Conservation (phyloP, 805 yeast species). For the Ogataea paraovalis region DNA sequence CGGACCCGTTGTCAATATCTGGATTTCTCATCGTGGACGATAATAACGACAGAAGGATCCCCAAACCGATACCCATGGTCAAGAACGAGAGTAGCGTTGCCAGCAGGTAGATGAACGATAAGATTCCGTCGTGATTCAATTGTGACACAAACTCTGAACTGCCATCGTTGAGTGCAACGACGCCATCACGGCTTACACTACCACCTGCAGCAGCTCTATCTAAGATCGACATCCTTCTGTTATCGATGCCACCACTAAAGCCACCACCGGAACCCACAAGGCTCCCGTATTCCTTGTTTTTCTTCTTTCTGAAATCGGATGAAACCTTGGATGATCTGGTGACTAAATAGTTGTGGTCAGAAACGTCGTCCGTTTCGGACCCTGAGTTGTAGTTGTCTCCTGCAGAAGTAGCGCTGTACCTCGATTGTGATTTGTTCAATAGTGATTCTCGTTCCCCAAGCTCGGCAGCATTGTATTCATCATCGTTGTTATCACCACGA, state of each 20-base stretch:
- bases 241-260: not conserved
- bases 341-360: constrained; percentile 6
- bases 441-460: constrained; percentile 8
- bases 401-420: not conserved
- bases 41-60: constrained; percentile 33
- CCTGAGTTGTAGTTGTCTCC: not conserved
- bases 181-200: not conserved
- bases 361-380: constrained; percentile 17
- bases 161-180: not conserved
- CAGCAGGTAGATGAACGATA: constrained; percentile 41
- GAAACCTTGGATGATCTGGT: not conserved
- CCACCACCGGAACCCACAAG: not conserved
- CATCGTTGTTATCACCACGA: not conserved
- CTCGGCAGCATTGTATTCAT: not conserved
- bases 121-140: constrained; percentile 38
- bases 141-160: constrained; percentile 13
- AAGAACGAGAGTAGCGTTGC: constrained; percentile 37
- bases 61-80: constrained; percentile 41
- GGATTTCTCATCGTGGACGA: constrained; percentile 6
- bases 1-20: constrained; percentile 8
- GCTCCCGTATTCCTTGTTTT: not conserved
- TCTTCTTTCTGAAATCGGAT: no score
- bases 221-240: not conserved
- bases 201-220: not conserved
- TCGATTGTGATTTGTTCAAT: constrained; percentile 3